Conservation (phyloP, 202 grass and related monocot species). For the Setaria viridis region DNA sequence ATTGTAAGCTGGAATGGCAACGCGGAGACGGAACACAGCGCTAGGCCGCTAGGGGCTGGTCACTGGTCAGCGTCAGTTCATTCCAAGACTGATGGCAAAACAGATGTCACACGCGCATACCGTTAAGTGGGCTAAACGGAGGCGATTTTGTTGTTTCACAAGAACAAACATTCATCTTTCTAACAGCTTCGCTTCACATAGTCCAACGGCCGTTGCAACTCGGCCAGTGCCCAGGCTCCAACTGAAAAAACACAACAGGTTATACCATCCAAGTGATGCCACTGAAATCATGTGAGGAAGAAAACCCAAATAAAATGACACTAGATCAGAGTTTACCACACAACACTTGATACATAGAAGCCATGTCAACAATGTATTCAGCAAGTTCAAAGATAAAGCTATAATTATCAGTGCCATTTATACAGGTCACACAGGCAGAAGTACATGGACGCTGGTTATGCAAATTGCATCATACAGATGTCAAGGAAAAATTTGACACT, state of each 20-base stretch:
- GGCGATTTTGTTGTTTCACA: background rate
- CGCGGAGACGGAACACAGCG: too few relatives aligned
- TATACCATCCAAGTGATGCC: background rate
- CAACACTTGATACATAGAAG: background rate
- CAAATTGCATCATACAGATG: constrained; percentile 43
- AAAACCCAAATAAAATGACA: background rate
- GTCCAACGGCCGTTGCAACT: background rate
- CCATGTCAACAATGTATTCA: background rate
- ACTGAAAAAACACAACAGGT: background rate
- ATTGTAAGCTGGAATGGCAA: too few relatives aligned
- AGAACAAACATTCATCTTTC: background rate
- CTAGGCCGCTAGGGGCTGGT: too few relatives aligned
- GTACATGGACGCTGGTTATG: constrained; percentile 45
- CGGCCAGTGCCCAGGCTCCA: background rate
- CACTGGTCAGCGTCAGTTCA: too few relatives aligned
- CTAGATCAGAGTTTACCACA: background rate
- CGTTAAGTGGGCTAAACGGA: too few relatives aligned
- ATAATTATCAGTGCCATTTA: constrained; percentile 58
- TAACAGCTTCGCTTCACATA: background rate
- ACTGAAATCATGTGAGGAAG: background rate
- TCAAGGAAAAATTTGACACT: constrained; percentile 50
- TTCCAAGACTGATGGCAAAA: too few relatives aligned
- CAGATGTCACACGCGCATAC: too few relatives aligned
- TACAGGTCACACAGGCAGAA: constrained; percentile 41
- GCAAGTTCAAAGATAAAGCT: background rate